Conservation (phyloP, 495 filamentous ascomycete species). For the Tuber indicum region DNA sequence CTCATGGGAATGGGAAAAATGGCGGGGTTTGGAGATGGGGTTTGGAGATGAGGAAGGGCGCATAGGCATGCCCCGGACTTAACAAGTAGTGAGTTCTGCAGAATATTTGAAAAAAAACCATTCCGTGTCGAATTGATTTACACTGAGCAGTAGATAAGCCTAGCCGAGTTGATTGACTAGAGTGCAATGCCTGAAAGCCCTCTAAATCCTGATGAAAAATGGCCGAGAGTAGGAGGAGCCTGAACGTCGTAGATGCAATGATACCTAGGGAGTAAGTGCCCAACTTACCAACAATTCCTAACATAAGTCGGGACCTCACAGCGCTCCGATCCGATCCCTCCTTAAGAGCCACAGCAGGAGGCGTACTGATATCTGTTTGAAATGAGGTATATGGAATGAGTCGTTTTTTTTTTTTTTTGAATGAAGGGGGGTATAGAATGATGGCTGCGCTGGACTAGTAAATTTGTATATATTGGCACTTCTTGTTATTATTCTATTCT, state of each 20-base stretch:
- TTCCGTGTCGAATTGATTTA: background rate
- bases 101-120: background rate
- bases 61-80: background rate
- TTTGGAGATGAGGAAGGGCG: accelerated
- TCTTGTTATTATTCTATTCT: too few relatives aligned
- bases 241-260: background rate
- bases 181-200: background rate
- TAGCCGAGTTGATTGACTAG: background rate
- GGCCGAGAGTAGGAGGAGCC: background rate
- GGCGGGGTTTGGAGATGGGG: background rate
- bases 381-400: too few relatives aligned
- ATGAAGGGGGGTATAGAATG: too few relatives aligned
- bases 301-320: background rate
- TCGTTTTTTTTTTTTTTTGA: too few relatives aligned
- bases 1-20: background rate
- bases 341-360: background rate
- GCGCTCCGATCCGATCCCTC: background rate
- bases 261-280: background rate
- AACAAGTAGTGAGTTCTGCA: background rate
- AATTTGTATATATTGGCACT: too few relatives aligned
- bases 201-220: background rate
- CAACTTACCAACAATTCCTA: background rate
- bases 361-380: background rate
- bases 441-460: too few relatives aligned
- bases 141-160: background rate